A percentile compares a stretch with the other conserved stretches of the same genome.
These are phyloP conservation scores for Monilinia fructicola DNA, from an alignment of 2,329 filamentous ascomycete genomes.

Conservation along the genomic window DNA sequence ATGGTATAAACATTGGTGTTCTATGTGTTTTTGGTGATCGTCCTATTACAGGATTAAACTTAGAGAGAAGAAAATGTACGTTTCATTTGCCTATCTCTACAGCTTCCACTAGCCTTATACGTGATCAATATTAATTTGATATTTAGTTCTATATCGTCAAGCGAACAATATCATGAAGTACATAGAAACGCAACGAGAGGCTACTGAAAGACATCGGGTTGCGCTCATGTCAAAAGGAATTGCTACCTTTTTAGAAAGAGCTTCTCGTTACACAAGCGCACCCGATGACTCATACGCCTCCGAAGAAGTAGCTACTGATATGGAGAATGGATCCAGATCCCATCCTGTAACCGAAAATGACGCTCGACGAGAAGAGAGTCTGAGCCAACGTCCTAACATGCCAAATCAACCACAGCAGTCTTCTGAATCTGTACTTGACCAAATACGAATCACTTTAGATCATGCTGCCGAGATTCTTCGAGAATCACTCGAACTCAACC, in stretches of 20 bases:
- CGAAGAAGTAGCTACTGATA: neutral
- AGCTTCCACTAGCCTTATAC: slow-evolving; percentile 48
- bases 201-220: slow-evolving; percentile 50
- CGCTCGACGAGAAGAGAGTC: neutral
- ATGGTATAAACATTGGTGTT: slow-evolving; percentile 49
- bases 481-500: slow-evolving; percentile 36
- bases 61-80: slow-evolving; percentile 22
- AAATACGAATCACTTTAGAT: slow-evolving; percentile 36
- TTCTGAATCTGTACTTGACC: slow-evolving; percentile 32
- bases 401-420: neutral
- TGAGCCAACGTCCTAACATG: neutral
- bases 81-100: slow-evolving; percentile 40
- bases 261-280: slow-evolving; percentile 14
- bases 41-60: neutral
- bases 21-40: slow-evolving; percentile 57
- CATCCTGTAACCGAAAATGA: neutral
- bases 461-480: slow-evolving; percentile 36
- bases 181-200: slow-evolving; percentile 54
- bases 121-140: neutral
- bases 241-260: slow-evolving; percentile 51
- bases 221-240: slow-evolving; percentile 53
- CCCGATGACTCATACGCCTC: neutral
- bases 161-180: slow-evolving; percentile 54
- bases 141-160: slow-evolving; percentile 52
- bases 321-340: neutral